A percentile compares a stretch with the other conserved stretches of the same genome.
phyloP scores from a whole-genome alignment of 345 rosid genomes.

The Acer yangbiense region DNA sequence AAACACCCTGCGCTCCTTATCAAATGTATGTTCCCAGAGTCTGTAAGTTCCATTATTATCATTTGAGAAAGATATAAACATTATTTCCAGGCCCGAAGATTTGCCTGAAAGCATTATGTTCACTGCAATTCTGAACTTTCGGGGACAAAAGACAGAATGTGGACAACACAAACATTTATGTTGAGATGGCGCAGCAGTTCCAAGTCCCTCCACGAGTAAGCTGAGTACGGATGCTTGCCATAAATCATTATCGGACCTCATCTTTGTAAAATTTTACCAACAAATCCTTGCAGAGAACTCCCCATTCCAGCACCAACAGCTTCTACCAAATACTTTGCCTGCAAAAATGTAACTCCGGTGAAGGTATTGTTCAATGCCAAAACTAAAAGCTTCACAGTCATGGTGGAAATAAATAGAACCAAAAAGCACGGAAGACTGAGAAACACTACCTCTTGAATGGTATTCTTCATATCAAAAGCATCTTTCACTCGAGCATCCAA shows the following conservation, averaged over 20 bases:
- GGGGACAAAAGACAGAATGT: not conserved
- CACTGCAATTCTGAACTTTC: not conserved
- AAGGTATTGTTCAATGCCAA: not conserved
- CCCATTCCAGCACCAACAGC: conserved; percentile 91
- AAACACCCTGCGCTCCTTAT: no score
- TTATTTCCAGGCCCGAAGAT: not conserved
- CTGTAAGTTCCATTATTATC: not conserved
- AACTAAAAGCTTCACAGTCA: not conserved
- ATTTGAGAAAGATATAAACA: not conserved
- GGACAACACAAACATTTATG: not conserved
- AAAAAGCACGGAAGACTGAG: conserved; percentile 16
- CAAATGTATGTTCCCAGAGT: no score
- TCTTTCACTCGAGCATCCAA: conserved; percentile 83
- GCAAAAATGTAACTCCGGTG: conserved; percentile 28
- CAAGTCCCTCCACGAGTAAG: not conserved
- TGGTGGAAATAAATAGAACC: not conserved
- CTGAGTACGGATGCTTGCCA: not conserved
- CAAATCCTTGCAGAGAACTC: conserved; percentile 76
- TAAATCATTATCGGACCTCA: conserved; percentile 11
- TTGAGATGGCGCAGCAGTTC: not conserved
- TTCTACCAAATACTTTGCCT: conserved; percentile 91
- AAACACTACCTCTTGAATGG: conserved; percentile 77
- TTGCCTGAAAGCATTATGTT: not conserved
- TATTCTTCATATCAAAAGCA: conserved; percentile 86
- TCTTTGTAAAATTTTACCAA: conserved; percentile 51